A percentile compares a stretch with the other conserved stretches of the same genome.
phyloP scores from a whole-genome alignment of 352 stramenopile species.

The Phytophthora ramorum region DNA sequence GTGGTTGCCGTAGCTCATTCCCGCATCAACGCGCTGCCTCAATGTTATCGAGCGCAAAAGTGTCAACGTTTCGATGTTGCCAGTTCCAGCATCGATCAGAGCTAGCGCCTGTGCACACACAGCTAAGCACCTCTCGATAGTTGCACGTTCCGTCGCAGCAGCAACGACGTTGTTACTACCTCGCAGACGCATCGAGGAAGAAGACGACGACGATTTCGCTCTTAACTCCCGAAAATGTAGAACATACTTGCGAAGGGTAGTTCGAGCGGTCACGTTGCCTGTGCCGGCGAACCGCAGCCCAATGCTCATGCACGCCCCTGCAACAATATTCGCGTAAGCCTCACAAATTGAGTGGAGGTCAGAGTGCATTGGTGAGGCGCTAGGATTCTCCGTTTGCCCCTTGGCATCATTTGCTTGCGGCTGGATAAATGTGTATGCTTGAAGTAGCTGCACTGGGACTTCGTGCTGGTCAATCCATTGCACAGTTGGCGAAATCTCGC shows the following conservation, averaged over 20 bases:
- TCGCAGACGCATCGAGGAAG: constrained; percentile 35
- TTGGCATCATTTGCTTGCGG: background rate
- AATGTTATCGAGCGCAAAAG: constrained; percentile 91
- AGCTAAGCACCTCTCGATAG: constrained; percentile 94
- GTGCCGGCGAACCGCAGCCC: constrained; percentile 96
- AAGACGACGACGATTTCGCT: constrained; percentile 42
- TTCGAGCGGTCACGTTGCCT: constrained; percentile 51
- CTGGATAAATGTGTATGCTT: constrained; percentile 53
- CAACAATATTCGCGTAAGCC: constrained; percentile 94
- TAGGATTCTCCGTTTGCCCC: constrained; percentile 11
- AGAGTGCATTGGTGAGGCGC: constrained; percentile 34
- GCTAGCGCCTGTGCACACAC: constrained; percentile 92
- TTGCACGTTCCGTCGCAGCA: constrained; percentile 78
- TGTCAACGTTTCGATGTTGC: constrained; percentile 93
- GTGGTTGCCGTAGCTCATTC: constrained; percentile 96
- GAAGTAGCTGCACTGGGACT: constrained; percentile 60
- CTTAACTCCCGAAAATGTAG: constrained; percentile 83
- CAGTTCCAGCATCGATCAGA: constrained; percentile 96
- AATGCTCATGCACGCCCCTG: constrained; percentile 95
- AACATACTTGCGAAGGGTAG: constrained; percentile 72
- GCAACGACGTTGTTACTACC: constrained; percentile 58
- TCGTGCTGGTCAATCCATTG: constrained; percentile 91
- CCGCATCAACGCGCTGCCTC: constrained; percentile 74
- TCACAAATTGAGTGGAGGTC: constrained; percentile 94
- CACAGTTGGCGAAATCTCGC: constrained; percentile 86